A percentile compares a stretch with the other conserved stretches of the same genome.
phyloP scores from a whole-genome alignment of 192 early-diverging fungal genomes.

The Linnemannia zychae region DNA sequence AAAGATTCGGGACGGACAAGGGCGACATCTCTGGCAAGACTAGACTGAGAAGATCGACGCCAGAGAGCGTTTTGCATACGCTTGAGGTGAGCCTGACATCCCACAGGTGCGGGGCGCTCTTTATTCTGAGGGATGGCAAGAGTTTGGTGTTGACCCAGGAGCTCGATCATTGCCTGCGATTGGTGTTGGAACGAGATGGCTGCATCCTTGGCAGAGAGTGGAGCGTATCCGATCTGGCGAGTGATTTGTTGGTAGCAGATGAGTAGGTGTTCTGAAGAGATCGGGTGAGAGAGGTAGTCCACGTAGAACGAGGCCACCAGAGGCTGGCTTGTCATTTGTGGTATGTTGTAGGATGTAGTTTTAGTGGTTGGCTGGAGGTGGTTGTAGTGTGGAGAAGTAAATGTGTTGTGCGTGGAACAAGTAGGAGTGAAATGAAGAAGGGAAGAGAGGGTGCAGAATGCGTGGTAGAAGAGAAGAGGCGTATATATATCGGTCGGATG shows the following conservation, averaged over 20 bases:
- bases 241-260: conserved; percentile 58
- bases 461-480: too few species aligned
- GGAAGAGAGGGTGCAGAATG: background rate
- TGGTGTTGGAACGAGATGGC: conserved; percentile 49
- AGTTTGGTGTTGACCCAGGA: conserved; percentile 38
- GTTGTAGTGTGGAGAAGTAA: background rate
- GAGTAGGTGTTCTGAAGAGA: conserved; percentile 47
- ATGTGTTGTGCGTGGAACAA: background rate
- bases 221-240: conserved; percentile 50
- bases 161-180: conserved; percentile 40
- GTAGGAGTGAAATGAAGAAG: background rate
- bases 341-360: background rate
- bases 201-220: conserved; percentile 46
- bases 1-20: conserved; percentile 50
- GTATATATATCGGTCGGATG: background rate
- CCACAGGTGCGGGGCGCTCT: conserved; percentile 43
- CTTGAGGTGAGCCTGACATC: conserved; percentile 34
- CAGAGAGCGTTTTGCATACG: conserved; percentile 57
- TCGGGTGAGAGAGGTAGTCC: conserved; percentile 52
- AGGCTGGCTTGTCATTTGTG: conserved; percentile 48
- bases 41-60: conserved; percentile 45
- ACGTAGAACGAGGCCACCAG: conserved; percentile 50
- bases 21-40: conserved; percentile 49
- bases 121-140: conserved; percentile 35
- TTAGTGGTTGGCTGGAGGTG: background rate